These are phyloP conservation scores for Trypanosoma lewisi DNA, from an alignment of 208 protist species.

Conservation along the genomic window DNA sequence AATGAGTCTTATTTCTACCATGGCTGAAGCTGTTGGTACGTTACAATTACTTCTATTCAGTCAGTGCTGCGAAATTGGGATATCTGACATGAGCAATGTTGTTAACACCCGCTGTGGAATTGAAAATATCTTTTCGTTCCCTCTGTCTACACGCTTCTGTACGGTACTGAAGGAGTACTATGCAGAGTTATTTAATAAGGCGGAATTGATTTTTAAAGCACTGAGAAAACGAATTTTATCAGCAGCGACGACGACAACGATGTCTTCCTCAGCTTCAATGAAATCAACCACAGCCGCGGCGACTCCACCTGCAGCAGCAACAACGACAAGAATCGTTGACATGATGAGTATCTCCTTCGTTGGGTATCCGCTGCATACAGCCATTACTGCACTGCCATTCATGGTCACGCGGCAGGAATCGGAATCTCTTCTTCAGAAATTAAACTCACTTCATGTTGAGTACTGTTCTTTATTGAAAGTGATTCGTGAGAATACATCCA, in stretches of 20 bases:
- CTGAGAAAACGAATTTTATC: conserved; percentile 6
- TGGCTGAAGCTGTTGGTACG: conserved; percentile 58
- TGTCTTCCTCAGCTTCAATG: too few species aligned
- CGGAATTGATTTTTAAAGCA: conserved; percentile 15
- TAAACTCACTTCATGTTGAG: conserved; percentile 25
- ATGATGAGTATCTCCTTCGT: conserved; percentile 39
- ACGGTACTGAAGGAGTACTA: conserved; percentile 21
- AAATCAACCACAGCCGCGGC: neutral
- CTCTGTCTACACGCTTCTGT: conserved; percentile 1
- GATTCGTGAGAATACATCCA: conserved; percentile 3
- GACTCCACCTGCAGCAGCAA: too few species aligned
- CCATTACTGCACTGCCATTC: conserved; percentile 69
- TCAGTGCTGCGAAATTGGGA: conserved; percentile 23
- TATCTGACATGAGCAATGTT: neutral
- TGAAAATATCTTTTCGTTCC: conserved; percentile 15
- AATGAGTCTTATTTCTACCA: conserved; percentile 22
- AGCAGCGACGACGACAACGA: neutral
- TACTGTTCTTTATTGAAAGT: conserved; percentile 12
- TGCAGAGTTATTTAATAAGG: conserved; percentile 24
- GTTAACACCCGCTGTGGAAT: neutral
- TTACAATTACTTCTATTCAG: conserved; percentile 75
- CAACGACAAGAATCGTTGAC: conserved; percentile 16
- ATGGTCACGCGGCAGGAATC: conserved; percentile 53
- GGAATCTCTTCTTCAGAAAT: conserved; percentile 55
- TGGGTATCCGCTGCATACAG: conserved; percentile 54